Conservation (phyloP, 495 filamentous ascomycete species). For the Annulohypoxylon maeteangense region DNA sequence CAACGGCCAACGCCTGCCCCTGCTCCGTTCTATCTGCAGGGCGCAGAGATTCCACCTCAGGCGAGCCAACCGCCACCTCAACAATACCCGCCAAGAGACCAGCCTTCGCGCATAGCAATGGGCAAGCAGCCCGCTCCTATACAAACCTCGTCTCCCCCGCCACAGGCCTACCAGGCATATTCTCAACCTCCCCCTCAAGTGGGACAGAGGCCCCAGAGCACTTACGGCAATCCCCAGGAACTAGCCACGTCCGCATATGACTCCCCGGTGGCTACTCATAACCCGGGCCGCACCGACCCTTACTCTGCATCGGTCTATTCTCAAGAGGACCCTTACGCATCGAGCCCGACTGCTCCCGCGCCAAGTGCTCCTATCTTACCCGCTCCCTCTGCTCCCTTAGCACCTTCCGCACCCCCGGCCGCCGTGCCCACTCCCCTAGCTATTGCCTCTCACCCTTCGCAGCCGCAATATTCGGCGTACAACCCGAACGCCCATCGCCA, state of each 20-base stretch:
- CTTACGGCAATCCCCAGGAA: slow-evolving; percentile 83
- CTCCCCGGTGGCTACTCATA: slow-evolving; percentile 73
- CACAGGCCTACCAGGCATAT: slow-evolving; percentile 55
- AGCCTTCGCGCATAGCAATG: slow-evolving; percentile 55
- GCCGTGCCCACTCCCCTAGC: slow-evolving; percentile 43
- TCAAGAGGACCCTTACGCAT: slow-evolving; percentile 64
- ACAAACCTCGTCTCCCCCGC: slow-evolving; percentile 57
- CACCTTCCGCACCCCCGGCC: slow-evolving; percentile 35
- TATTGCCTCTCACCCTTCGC: slow-evolving; percentile 36
- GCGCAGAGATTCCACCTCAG: slow-evolving; percentile 56
- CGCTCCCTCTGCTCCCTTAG: slow-evolving; percentile 43
- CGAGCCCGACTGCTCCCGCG: slow-evolving; percentile 45
- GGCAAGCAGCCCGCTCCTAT: slow-evolving; percentile 60
- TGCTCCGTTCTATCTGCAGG: slow-evolving; percentile 60
- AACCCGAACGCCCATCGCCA: slow-evolving; percentile 53
- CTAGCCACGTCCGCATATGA: slow-evolving; percentile 86
- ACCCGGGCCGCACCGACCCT: slow-evolving; percentile 55
- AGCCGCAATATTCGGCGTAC: slow-evolving; percentile 56
- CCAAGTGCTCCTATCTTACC: slow-evolving; percentile 37
- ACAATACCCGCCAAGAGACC: slow-evolving; percentile 54
- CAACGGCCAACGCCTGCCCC: slow-evolving; percentile 54
- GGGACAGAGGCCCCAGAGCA: slow-evolving; percentile 72
- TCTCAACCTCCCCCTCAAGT: slow-evolving; percentile 55
- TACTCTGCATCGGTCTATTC: slow-evolving; percentile 71
- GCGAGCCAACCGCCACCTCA: slow-evolving; percentile 43